These are phyloP conservation scores for Neopestalotiopsis sp. DNA, from an alignment of 2,329 filamentous ascomycete genomes.

Conservation along the genomic window DNA sequence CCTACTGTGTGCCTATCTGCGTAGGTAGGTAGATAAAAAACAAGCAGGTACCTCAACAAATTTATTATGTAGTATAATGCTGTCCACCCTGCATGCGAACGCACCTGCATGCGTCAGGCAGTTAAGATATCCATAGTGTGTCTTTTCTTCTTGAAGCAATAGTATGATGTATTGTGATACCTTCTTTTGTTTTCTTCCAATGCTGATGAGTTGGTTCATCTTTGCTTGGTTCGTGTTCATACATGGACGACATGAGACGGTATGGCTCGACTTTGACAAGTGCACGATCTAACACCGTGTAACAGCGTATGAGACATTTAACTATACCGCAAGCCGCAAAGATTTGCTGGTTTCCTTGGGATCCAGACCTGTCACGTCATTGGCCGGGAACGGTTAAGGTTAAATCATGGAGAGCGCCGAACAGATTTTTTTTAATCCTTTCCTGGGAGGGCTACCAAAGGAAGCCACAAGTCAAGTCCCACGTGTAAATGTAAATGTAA, in stretches of 20 bases:
- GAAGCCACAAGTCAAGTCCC: background rate
- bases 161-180: no score
- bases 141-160: no score
- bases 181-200: no score
- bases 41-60: background rate
- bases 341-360: background rate
- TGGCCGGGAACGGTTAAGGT: slow-evolving; percentile 17
- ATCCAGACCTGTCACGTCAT: slow-evolving; percentile 3
- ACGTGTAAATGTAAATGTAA: slow-evolving; percentile 5
- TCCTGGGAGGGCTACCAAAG: slow-evolving; percentile 8
- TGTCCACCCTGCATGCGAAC: background rate
- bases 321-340: slow-evolving; percentile 13
- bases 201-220: no score
- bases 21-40: background rate
- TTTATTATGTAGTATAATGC: background rate
- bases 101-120: background rate
- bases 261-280: background rate
- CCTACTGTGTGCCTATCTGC: background rate
- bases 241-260: background rate
- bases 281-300: slow-evolving; percentile 1
- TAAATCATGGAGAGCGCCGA: slow-evolving; percentile 21
- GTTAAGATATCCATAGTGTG: background rate
- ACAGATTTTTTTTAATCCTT: slow-evolving; percentile 5
- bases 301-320: slow-evolving; percentile 13
- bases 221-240: no score